Evolutionary conservation across 345 rosid species (phyloP).

Genomic region (Acer campestre): DNA sequence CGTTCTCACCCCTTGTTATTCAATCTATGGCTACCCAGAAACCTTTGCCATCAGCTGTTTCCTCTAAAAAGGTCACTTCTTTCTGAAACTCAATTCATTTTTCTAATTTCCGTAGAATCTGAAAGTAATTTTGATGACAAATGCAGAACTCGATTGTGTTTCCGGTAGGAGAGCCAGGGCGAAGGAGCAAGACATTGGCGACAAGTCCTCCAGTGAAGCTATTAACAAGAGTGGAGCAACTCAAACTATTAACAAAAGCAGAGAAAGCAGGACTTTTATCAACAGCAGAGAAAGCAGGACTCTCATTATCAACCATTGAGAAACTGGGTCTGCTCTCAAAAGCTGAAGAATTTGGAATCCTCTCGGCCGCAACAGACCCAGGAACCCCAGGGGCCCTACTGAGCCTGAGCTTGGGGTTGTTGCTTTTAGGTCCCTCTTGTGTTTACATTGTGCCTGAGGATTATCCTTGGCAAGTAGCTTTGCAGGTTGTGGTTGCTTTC

Average conservation of each 20-base stretch:
- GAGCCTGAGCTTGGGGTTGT: constrained; percentile 64
- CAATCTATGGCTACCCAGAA: constrained; percentile 78
- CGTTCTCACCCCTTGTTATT: constrained; percentile 32
- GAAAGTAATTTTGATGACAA: neutral
- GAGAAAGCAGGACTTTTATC: constrained; percentile 90
- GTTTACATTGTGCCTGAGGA: constrained; percentile 89
- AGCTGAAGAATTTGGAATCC: constrained; percentile 85
- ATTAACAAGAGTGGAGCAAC: constrained; percentile 89
- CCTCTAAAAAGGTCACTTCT: constrained; percentile 51
- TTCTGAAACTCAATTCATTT: neutral
- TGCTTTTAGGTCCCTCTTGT: constrained; percentile 77
- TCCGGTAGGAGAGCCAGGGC: constrained; percentile 51
- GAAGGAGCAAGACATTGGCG: constrained; percentile 31
- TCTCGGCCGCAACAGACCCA: constrained; percentile 86
- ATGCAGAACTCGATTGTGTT: constrained; percentile 46
- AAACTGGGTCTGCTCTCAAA: constrained; percentile 89
- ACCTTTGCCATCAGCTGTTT: constrained; percentile 46
- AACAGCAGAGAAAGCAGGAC: constrained; percentile 85
- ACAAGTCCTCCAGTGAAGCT: constrained; percentile 60
- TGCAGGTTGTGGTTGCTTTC: constrained; percentile 64
- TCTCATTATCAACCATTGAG: constrained; percentile 85
- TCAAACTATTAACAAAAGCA: constrained; percentile 82
- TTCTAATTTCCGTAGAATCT: no score
- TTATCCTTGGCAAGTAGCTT: constrained; percentile 59
- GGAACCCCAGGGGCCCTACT: constrained; percentile 67